These are phyloP conservation scores for Phialophora expanda DNA, from an alignment of 2,329 filamentous ascomycete genomes.

Conservation along the genomic window DNA sequence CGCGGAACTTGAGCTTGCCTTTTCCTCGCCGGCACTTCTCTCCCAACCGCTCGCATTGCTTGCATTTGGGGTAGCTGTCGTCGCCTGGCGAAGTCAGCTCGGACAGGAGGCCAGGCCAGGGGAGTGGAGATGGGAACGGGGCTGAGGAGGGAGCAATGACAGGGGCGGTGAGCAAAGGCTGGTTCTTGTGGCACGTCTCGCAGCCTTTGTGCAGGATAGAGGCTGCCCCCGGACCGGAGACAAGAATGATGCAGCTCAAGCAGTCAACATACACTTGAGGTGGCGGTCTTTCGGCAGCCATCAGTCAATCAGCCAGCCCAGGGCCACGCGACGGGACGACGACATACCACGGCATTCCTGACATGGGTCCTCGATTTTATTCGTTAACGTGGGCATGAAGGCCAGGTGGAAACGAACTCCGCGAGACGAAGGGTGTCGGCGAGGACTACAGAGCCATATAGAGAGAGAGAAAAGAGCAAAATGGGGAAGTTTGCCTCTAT, in stretches of 20 bases:
- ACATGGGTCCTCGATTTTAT: slow-evolving; percentile 40
- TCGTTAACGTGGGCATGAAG: slow-evolving; percentile 34
- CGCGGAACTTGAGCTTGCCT: slow-evolving; percentile 38
- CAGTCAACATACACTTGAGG: slow-evolving; percentile 39
- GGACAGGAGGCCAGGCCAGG: background rate
- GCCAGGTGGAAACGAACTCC: slow-evolving; percentile 10
- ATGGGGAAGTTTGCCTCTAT: slow-evolving; percentile 23
- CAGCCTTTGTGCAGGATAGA: slow-evolving; percentile 14
- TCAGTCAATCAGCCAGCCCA: slow-evolving; percentile 27
- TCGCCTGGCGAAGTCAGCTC: slow-evolving; percentile 38
- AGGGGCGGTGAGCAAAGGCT: slow-evolving; percentile 13
- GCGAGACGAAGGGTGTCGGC: slow-evolving; percentile 23
- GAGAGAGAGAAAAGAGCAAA: slow-evolving; percentile 9
- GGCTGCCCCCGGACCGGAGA: background rate
- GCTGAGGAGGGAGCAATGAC: background rate
- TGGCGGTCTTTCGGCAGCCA: slow-evolving; percentile 35
- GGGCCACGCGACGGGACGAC: slow-evolving; percentile 17
- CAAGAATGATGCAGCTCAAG: slow-evolving; percentile 5
- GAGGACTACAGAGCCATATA: slow-evolving; percentile 16
- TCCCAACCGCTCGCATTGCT: slow-evolving; percentile 38
- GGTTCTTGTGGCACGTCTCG: slow-evolving; percentile 22
- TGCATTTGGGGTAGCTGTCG: slow-evolving; percentile 37
- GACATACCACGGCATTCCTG: slow-evolving; percentile 40
- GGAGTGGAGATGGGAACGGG: slow-evolving; percentile 1
- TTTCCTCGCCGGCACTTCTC: slow-evolving; percentile 36